A percentile compares a stretch with the other conserved stretches of the same genome.
Conservation (phyloP, 208 protist species). For the Trypanosomatidae sp. region DNA sequence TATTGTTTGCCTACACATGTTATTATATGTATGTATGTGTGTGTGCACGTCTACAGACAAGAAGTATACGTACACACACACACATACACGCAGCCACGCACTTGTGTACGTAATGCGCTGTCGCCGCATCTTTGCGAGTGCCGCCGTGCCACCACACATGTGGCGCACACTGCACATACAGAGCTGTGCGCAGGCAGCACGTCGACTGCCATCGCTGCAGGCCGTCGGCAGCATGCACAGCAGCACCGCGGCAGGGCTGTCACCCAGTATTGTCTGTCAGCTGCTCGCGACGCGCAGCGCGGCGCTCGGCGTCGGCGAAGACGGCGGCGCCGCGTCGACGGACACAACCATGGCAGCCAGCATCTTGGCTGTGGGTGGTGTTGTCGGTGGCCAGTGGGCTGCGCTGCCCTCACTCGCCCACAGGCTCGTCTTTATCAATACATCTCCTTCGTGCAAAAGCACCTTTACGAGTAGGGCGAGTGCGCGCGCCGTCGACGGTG, state of each 20-base stretch:
- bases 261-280: conserved; percentile 18
- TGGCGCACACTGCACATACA: conserved; percentile 60
- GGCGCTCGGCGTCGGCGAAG: conserved; percentile 13
- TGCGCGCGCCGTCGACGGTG: too few relatives aligned
- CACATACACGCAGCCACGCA: too few relatives aligned
- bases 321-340: conserved; percentile 11
- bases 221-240: conserved; percentile 7
- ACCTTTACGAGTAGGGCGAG: conserved; percentile 10
- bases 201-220: conserved; percentile 22
- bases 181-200: conserved; percentile 16
- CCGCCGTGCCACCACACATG: conserved; percentile 42
- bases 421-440: too few relatives aligned
- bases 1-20: neutral
- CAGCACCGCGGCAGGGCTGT: conserved; percentile 6
- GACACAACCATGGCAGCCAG: conserved; percentile 14
- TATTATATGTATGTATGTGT: conserved; percentile 3
- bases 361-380: too few relatives aligned
- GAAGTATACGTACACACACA: neutral
- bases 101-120: conserved; percentile 43
- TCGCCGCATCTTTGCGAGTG: conserved; percentile 67
- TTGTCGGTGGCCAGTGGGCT: too few relatives aligned
- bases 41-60: neutral
- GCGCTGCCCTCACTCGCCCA: too few relatives aligned
- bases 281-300: conserved; percentile 14
- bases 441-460: too few relatives aligned